phyloP scores from a whole-genome alignment of 257 asterid genomes.

The Avicennia marina region DNA sequence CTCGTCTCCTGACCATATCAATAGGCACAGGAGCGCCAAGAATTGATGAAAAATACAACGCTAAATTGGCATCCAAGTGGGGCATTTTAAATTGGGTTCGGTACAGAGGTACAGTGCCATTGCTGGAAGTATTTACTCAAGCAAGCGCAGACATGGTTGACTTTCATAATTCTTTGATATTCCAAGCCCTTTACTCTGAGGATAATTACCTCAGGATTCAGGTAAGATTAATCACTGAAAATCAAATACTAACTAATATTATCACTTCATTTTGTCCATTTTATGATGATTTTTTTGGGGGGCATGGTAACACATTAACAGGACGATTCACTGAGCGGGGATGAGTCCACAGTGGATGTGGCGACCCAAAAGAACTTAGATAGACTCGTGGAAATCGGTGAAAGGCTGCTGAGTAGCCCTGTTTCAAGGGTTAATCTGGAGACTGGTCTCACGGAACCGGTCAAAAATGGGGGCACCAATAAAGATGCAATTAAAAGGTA shows the following conservation, averaged over 20 bases:
- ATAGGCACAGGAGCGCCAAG: conserved; percentile 52
- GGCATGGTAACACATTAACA: conserved; percentile 6
- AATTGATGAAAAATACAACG: conserved; percentile 29
- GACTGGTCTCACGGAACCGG: conserved; percentile 37
- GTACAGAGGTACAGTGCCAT: conserved; percentile 35
- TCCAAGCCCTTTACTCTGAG: conserved; percentile 36
- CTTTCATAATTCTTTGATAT: conserved; percentile 36
- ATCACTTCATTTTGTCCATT: too few relatives aligned
- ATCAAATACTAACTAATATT: too few relatives aligned
- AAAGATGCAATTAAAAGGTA: conserved; percentile 39
- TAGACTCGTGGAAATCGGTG: conserved; percentile 34
- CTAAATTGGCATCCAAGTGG: conserved; percentile 40
- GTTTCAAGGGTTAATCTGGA: conserved; percentile 36
- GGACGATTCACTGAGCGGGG: conserved; percentile 48
- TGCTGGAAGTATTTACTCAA: conserved; percentile 45
- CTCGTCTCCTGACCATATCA: conserved; percentile 38
- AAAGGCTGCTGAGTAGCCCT: conserved; percentile 29
- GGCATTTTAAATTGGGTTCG: conserved; percentile 44
- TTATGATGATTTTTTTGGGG: background rate
- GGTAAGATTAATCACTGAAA: too few relatives aligned
- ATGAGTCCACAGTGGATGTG: conserved; percentile 35
- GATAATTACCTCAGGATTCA: conserved; percentile 51
- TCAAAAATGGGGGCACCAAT: conserved; percentile 39
- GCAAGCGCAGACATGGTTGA: conserved; percentile 59
- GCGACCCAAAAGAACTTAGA: conserved; percentile 46